Evolutionary conservation across 768 basidiomycete species (phyloP), one percentile per base, ranked within the genome.

Genomic region (Tephrocybe sp.): DNA sequence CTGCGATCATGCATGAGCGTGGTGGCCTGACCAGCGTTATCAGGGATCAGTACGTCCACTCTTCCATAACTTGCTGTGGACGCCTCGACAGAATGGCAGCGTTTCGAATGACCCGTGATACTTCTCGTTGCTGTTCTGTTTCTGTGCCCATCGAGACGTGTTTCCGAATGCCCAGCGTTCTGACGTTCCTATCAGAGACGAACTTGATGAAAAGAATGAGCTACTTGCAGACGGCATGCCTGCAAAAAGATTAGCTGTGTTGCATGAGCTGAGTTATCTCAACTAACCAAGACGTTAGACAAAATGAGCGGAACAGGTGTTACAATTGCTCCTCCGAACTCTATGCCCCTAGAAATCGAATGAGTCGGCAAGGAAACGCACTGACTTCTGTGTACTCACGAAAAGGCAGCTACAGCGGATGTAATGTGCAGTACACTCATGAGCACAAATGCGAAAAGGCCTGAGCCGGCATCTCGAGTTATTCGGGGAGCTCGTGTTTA

Each of bases 191-290:
- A 39, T n/a, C 15, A 36, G 34, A 15, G 15, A n/a, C 7, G 7
- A 15, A 36, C 6, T n/a, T n/a, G 34, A 12, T 36, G 9, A n/a
- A 48, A 14, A 40, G 20, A 36, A 14, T 11, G 23, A 15, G 41
- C 25, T 17, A 60, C 64, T 52, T 45, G 62, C 64, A 64, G 39
- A 34, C 62, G 59, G 45, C 64, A 65, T 26, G 61, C 62, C 64
- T 64, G 40, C 20, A 37, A 4, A 39, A 14, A 28, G n/a, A 30
- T 46, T 28, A 44, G 37, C 52, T 23, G 5, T 18, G 34, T 24
- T 15, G 24, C 21, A 26, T 21, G 25, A 51, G 15, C 15, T 33
- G 14, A 28, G 20, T 10, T 48, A 21, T 34, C 37, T 23, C 14
- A 36, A 36, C 34, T 10, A 50, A 64, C 62, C 45, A 65, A 38